Evolutionary conservation across 768 basidiomycete species (phyloP), one percentile per base, ranked within the genome.

Genomic region (Suillus hirtellus): DNA sequence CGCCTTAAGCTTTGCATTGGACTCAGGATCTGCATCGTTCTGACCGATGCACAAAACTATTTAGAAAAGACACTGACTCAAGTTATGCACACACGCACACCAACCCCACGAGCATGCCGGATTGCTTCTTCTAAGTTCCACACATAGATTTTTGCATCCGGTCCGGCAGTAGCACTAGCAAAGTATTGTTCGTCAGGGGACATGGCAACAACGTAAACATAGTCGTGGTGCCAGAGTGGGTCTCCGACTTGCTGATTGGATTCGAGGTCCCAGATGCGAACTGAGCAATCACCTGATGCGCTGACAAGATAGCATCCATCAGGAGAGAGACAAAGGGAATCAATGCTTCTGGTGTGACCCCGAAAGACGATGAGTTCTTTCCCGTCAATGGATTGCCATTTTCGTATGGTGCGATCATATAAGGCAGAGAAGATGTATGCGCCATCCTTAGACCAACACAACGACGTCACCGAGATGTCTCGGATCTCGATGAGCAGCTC

Each of bases 151-250:
- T 82, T 79, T 64, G 86, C 81, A 72, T 96, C 93, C 69, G 83
- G 84, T 0, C 95, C 94, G 8, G 0, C 0, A 1, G 14, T 24
- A 15, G 87, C 93, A 68, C 90, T 93, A 3, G 88, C 92, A 7
- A 97, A 80, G 61, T 87, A 86, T 69, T 83, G 88, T 12, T 90
- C 93, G 76, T 96, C 93, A 2, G 82, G 81, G 67, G 90, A 93
- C 46, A 95, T 70, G 3, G 95, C 91, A 3, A 97, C 79, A 7
- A 84, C 4, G 31, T 4, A 4, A 31, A 31, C 31, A 31, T 31
- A 31, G 31, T 31, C 31, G 31, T 31, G 4, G 4, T 31, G 31
- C 0, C 93, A 93, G 62, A 82, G 74, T 3, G 83, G 72, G 1
- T 81, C 81, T 31, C 59, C 59, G 2, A 60, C 6, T 60, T 27